Percentiles rank a stretch among this genome's conserved stretches.
These are phyloP conservation scores for Leucocoprinus sp. DNA, from an alignment of 768 basidiomycete genomes.

Conservation along the genomic window DNA sequence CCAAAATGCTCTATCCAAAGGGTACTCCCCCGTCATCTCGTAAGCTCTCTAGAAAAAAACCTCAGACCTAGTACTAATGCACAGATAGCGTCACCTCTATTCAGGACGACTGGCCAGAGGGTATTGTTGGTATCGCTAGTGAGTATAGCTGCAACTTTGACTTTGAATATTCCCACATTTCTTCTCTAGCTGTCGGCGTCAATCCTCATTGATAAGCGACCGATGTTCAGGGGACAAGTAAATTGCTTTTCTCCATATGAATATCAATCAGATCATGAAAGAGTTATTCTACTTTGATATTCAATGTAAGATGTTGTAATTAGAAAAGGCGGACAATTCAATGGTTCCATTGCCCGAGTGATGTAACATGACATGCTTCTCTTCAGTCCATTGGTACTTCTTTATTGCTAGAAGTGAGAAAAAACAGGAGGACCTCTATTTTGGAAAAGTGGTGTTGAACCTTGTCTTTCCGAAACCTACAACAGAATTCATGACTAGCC, in stretches of 20 bases:
- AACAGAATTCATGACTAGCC: too few species aligned
- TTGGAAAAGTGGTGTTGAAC: too few species aligned
- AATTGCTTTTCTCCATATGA: background rate
- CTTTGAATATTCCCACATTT: background rate
- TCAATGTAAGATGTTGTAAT: too few species aligned
- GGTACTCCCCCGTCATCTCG: conserved; percentile 23
- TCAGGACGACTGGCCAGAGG: conserved; percentile 11
- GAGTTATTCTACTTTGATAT: too few species aligned
- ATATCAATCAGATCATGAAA: too few species aligned
- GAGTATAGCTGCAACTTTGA: background rate
- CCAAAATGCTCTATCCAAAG: conserved; percentile 17
- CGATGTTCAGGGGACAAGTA: background rate
- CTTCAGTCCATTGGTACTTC: too few species aligned
- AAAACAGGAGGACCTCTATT: too few species aligned
- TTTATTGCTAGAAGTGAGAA: too few species aligned
- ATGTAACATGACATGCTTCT: too few species aligned
- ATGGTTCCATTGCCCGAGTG: too few species aligned
- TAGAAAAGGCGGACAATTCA: too few species aligned
- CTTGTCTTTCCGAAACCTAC: too few species aligned
- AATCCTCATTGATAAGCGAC: background rate
- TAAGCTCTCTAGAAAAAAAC: conserved; percentile 9
- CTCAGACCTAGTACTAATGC: background rate
- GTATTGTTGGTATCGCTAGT: conserved; percentile 10
- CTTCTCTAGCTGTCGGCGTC: conserved; percentile 2
- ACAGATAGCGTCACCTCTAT: conserved; percentile 4